A percentile compares a stretch with the other conserved stretches of the same genome.
Evolutionary conservation across 2,329 filamentous ascomycete genomes (phyloP).

Genomic region (Ophiocordyceps unilateralis): DNA sequence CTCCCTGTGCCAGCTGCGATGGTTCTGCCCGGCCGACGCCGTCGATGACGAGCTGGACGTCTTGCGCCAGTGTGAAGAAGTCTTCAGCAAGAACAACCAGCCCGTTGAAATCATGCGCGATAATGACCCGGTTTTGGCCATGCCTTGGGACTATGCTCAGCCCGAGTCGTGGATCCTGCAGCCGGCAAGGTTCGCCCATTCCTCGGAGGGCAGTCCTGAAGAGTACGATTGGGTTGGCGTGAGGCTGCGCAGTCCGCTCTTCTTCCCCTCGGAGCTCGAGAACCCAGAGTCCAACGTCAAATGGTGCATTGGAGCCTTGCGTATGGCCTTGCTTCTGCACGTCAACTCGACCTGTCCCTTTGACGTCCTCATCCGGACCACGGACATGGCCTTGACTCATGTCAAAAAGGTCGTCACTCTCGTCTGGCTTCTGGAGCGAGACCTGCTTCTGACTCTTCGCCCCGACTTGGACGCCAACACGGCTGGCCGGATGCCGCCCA

Average conservation of each 20-base stretch:
- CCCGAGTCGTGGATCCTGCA: conserved; percentile 4
- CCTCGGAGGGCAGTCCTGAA: conserved; percentile 3
- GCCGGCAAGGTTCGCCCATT: conserved; percentile 3
- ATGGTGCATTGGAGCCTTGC: conserved; percentile 3
- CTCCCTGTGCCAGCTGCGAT: conserved; percentile 1
- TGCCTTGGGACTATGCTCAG: background rate
- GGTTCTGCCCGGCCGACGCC: conserved; percentile 6
- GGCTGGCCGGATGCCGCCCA: background rate
- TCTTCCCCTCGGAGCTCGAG: background rate
- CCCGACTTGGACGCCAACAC: background rate
- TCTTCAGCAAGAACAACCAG: background rate
- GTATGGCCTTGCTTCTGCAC: conserved; percentile 6
- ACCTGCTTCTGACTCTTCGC: conserved; percentile 1
- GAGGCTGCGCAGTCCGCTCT: conserved; percentile 7
- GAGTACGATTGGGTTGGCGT: conserved; percentile 12
- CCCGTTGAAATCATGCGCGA: background rate
- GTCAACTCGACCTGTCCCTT: conserved; percentile 10
- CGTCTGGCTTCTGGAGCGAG: conserved; percentile 4
- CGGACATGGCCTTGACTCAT: background rate
- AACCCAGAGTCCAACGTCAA: background rate
- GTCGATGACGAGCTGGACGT: conserved; percentile 1
- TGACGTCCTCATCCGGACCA: conserved; percentile 2
- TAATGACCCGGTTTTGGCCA: background rate
- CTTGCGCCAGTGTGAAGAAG: background rate
- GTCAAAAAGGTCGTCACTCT: conserved; percentile 5